Evolutionary conservation across 176 grass and related monocot genomes (phyloP), one percentile per base, ranked within the genome.

Genomic region (Luzula sylvatica): DNA sequence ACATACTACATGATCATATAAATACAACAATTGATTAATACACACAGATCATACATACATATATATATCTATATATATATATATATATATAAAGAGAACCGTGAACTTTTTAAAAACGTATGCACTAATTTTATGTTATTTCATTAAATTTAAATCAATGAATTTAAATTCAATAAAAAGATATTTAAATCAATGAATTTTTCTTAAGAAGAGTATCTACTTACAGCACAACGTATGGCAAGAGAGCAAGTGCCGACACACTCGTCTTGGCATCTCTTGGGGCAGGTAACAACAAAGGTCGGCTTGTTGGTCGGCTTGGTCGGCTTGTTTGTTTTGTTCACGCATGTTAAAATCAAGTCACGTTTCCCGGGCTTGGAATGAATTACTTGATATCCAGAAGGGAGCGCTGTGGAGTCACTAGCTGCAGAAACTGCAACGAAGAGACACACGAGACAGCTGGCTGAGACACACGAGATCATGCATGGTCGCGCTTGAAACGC

Each of bases 171-270:
- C 9, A 29, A 12, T 19, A 23, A 24, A 42, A 24, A 42, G 6
- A 15, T 8, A 43, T 43, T 1, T n/a, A 23, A 59, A 24, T 2
- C 20, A 43, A 58, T 38, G 3, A 56, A 41, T 21, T 42, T 28
- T 4, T 19, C 3, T 58, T 22, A 22, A 42, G 11, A 45, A 15
- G 23, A 45, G 14, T 7, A 38, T 65, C n/a, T 56, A 58, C 69
- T 55, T 66, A 85, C 76, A 3, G 56, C 82, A 86, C 14, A 68
- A 68, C 3, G 55, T 72, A 25, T 72, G 51, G 76, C 82, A 86
- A 59, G 68, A 53, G 5, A 55, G 56, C 82, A 86, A 25, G 72
- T 42, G 52, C 78, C 76, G 38, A 86, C 53, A 78, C 82, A 86
- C 35, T 42, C 20, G 17, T 86, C 63, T 1, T 46, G 50, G 72